A percentile compares a stretch with the other conserved stretches of the same genome.
Conservation (phyloP, 2,329 filamentous ascomycete genomes). For the Chrysoporthe austroafricana region DNA sequence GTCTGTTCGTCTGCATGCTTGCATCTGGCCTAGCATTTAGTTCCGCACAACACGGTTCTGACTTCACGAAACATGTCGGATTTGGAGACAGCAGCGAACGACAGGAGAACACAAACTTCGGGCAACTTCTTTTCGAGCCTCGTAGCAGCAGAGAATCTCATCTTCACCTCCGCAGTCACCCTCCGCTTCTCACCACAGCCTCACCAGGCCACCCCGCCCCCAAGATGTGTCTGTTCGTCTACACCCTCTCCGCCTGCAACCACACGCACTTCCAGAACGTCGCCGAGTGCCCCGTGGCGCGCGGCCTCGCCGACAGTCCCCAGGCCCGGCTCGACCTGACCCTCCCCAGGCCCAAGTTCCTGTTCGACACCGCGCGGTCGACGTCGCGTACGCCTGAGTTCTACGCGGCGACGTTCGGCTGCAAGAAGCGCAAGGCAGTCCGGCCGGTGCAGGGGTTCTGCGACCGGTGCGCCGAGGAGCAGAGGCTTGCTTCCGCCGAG, state of each 20-base stretch:
- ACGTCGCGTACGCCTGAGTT: slow-evolving; percentile 15
- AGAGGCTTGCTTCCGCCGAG: not conserved
- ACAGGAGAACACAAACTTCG: not conserved
- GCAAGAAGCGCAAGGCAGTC: slow-evolving; percentile 23
- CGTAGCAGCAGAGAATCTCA: not conserved
- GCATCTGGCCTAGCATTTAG: not conserved
- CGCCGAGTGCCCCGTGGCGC: slow-evolving; percentile 36
- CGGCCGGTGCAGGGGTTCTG: slow-evolving; percentile 22
- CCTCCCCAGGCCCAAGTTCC: slow-evolving; percentile 30
- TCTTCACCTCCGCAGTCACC: not conserved
- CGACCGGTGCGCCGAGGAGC: not conserved
- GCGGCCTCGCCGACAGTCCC: slow-evolving; percentile 30
- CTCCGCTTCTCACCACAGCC: not conserved
- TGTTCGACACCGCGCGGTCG: slow-evolving; percentile 28
- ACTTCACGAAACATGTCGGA: not conserved
- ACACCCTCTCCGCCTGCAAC: slow-evolving; percentile 35
- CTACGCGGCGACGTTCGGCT: slow-evolving; percentile 13
- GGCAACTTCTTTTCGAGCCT: not conserved
- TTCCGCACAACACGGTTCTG: not conserved
- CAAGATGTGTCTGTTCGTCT: slow-evolving; percentile 41
- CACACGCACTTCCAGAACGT: slow-evolving; percentile 43
- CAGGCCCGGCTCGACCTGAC: slow-evolving; percentile 29
- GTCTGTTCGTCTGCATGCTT: not conserved
- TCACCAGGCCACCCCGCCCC: not conserved
- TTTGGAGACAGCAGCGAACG: not conserved